phyloP scores from a whole-genome alignment of 305 asterid genomes.

The Fraxinus angustifolia region DNA sequence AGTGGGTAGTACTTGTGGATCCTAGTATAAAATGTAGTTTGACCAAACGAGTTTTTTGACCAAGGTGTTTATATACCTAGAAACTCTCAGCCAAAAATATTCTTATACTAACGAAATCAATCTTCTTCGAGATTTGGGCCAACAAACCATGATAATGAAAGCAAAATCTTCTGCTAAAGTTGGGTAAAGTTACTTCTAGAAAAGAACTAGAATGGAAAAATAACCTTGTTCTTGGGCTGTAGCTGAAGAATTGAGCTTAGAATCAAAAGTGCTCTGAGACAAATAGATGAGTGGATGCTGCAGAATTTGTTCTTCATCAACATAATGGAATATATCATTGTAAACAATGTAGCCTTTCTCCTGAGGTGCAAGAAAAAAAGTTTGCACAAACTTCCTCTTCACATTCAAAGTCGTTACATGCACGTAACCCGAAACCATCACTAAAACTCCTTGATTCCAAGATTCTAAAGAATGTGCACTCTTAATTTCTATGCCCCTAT shows the following conservation, averaged over 20 bases:
- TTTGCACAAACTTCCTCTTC: constrained; percentile 83
- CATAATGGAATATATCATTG: constrained; percentile 85
- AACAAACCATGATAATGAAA: neutral
- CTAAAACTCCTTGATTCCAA: constrained; percentile 89
- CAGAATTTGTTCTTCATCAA: constrained; percentile 64
- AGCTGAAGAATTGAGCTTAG: constrained; percentile 51
- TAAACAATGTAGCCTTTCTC: constrained; percentile 84
- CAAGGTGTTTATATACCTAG: neutral
- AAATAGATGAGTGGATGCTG: constrained; percentile 72
- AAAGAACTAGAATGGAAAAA: neutral
- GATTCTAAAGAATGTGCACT: constrained; percentile 87
- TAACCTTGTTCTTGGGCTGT: constrained; percentile 70
- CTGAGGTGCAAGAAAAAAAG: constrained; percentile 97
- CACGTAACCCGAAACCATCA: constrained; percentile 89
- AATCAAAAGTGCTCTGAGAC: constrained; percentile 56
- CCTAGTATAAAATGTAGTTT: neutral
- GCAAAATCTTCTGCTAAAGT: neutral
- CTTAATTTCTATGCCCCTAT: constrained; percentile 74
- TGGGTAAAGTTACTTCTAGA: neutral
- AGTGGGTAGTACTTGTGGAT: neutral
- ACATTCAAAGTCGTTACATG: constrained; percentile 49
- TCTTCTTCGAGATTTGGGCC: neutral
- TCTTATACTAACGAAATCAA: neutral
- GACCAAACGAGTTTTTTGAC: neutral
- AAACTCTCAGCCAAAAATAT: neutral